Evolutionary conservation across 371 early-diverging fungal species (phyloP).

Genomic region (Mortierella sp.): DNA sequence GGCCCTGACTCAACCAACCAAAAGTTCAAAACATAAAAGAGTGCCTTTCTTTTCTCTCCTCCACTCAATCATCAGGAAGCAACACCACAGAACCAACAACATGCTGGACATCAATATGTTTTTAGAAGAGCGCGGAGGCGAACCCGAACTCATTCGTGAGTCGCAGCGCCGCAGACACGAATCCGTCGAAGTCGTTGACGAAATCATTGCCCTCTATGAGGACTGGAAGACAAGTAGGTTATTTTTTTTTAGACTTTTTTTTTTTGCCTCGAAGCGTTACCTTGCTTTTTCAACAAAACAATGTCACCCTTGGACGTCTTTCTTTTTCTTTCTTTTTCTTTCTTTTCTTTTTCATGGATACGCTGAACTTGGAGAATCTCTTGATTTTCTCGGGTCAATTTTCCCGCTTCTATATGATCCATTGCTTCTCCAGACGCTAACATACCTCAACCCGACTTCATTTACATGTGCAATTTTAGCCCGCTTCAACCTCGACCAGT

Average conservation of each 20-base stretch:
- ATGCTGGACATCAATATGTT: slow-evolving; percentile 95
- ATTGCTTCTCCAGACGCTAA: background rate
- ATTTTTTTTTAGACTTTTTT: slow-evolving; percentile 15
- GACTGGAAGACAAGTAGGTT: slow-evolving; percentile 89
- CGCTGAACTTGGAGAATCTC: background rate
- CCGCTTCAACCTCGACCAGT: slow-evolving; percentile 87
- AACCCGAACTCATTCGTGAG: slow-evolving; percentile 92
- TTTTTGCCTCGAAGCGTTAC: slow-evolving; percentile 7
- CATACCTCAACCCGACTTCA: background rate
- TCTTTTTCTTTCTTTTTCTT: slow-evolving; percentile 9
- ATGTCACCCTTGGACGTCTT: slow-evolving; percentile 3
- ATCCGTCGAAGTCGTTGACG: slow-evolving; percentile 88
- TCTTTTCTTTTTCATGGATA: background rate
- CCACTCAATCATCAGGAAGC: background rate
- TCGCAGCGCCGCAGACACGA: slow-evolving; percentile 94
- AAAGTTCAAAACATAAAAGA: background rate
- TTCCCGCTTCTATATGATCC: background rate
- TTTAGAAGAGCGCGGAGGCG: slow-evolving; percentile 93
- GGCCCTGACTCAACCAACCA: background rate
- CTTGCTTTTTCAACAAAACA: background rate
- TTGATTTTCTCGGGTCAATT: background rate
- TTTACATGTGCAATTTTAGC: slow-evolving; percentile 55
- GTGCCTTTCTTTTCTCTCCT: background rate
- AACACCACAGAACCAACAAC: slow-evolving; percentile 8
- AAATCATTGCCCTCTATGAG: slow-evolving; percentile 90